Conservation (phyloP, 2,329 filamentous ascomycete genomes). For the Coccinonectria pachysandricola region DNA sequence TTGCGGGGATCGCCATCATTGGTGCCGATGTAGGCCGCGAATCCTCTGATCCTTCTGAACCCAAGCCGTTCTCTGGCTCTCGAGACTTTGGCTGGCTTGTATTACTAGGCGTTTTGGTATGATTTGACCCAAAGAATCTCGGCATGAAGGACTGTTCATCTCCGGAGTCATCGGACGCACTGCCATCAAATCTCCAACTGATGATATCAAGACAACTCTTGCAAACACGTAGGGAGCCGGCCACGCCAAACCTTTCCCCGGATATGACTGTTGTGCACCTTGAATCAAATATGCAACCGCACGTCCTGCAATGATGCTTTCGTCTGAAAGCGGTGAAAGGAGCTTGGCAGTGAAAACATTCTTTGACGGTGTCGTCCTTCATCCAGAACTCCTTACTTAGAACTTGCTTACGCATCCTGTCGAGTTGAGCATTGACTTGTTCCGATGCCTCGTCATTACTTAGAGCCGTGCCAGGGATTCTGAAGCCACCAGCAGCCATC, state of each 20-base stretch:
- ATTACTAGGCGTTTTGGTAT: conserved; percentile 31
- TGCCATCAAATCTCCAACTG: conserved; percentile 79
- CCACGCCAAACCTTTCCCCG: conserved; percentile 78
- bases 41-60: conserved; percentile 34
- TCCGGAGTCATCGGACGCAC: conserved; percentile 75
- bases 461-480: conserved; percentile 46
- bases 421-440: conserved; percentile 49
- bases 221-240: conserved; percentile 77
- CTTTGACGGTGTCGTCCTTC: conserved; percentile 96
- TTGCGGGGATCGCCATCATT: conserved; percentile 61
- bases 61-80: conserved; percentile 28
- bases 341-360: conserved; percentile 87
- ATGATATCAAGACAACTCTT: conserved; percentile 89
- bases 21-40: conserved; percentile 50
- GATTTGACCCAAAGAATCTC: conserved; percentile 47
- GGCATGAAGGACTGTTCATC: conserved; percentile 64
- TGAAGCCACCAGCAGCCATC: conserved; percentile 34
- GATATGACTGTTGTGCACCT: conserved; percentile 91
- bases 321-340: conserved; percentile 87
- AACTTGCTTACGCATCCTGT: conserved; percentile 74
- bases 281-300: conserved; percentile 96
- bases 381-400: conserved; percentile 98
- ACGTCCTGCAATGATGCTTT: conserved; percentile 92
- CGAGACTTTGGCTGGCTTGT: conserved; percentile 25
- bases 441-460: conserved; percentile 46